Conservation (phyloP, 306 rosid species). For the Vicia villosa region DNA sequence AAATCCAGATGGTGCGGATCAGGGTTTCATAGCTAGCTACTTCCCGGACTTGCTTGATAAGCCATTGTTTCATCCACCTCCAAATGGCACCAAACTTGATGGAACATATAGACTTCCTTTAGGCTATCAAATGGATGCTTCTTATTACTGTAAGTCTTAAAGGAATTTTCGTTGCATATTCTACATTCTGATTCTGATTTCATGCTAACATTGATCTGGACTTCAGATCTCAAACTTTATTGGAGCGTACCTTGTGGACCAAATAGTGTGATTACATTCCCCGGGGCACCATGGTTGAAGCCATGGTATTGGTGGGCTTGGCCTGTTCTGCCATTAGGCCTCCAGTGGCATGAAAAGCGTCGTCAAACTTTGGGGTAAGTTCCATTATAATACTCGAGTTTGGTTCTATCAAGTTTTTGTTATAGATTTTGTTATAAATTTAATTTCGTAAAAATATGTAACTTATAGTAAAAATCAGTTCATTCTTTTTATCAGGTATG, state of each 20-base stretch:
- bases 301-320: constrained; percentile 99
- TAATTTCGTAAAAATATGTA: neutral
- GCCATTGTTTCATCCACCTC: constrained; percentile 80
- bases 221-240: constrained; percentile 70
- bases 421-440: too few relatives aligned
- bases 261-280: constrained; percentile 94
- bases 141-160: constrained; percentile 75
- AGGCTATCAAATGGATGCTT: constrained; percentile 99
- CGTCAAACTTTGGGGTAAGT: constrained; percentile 78
- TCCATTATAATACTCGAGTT: neutral
- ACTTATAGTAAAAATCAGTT: neutral
- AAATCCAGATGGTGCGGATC: constrained; percentile 97
- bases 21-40: constrained; percentile 88
- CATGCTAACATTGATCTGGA: neutral
- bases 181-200: neutral
- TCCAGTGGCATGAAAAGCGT: constrained; percentile 83
- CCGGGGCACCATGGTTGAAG: constrained; percentile 95
- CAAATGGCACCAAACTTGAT: constrained; percentile 67
- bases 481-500: constrained; percentile 54
- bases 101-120: constrained; percentile 90
- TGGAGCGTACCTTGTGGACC: constrained; percentile 99
- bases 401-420: neutral
- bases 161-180: neutral
- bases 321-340: constrained; percentile 94
- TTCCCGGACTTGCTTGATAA: constrained; percentile 83